Conservation (phyloP, 1,284 basidiomycete genomes). For the Cryptococcus sp. region DNA sequence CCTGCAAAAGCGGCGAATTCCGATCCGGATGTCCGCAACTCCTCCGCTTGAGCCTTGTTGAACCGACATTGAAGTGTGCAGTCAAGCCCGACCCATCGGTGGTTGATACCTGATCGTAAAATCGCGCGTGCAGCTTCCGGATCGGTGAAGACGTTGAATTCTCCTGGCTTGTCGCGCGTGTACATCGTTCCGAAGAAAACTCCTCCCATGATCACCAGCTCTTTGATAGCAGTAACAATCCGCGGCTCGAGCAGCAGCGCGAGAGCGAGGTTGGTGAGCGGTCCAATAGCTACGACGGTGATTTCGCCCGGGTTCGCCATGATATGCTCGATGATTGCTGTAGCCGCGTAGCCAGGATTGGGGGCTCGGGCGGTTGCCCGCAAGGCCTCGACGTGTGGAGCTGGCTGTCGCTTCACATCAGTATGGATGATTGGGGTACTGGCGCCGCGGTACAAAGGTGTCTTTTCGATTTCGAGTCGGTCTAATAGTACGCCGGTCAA, state of each 20-base stretch:
- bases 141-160: no score
- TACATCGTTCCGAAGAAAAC: no score
- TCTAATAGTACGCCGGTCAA: conserved; percentile 11
- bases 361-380: conserved; percentile 1
- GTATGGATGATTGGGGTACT: conserved; percentile 19
- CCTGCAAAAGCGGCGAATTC: conserved; percentile 15
- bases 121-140: conserved; percentile 21
- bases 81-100: conserved; percentile 23
- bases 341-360: conserved; percentile 13
- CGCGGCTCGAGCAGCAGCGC: no score
- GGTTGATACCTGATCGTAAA: conserved; percentile 7
- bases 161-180: no score
- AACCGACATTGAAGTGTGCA: conserved; percentile 18
- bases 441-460: neutral
- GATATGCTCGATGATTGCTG: conserved; percentile 19
- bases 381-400: conserved; percentile 9
- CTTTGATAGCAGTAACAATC: no score
- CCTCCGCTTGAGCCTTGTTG: neutral
- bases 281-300: conserved; percentile 21
- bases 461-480: no score
- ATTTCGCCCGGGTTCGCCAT: conserved; percentile 13
- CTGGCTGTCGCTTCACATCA: conserved; percentile 2
- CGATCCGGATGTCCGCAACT: conserved; percentile 12
- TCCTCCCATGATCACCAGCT: no score
- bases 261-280: conserved; percentile 24